Percentiles rank a stretch among this genome's conserved stretches.
phyloP scores from a whole-genome alignment of 768 basidiomycete genomes.

The Leccinum pellstonianum region DNA sequence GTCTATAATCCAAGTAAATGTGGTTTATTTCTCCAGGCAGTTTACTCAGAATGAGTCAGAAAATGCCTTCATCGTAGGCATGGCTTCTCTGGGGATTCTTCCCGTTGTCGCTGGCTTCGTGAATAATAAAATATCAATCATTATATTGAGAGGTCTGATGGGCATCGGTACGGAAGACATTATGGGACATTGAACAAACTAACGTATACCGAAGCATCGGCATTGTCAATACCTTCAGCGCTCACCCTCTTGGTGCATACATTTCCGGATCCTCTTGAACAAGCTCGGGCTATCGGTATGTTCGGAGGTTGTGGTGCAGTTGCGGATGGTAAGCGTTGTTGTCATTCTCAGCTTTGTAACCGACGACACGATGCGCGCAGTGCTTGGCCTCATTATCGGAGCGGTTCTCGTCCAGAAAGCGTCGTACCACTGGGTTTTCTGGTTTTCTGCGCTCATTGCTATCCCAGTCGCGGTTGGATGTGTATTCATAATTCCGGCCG shows the following conservation, averaged over 20 bases:
- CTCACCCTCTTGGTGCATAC: conserved; percentile 49
- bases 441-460: conserved; percentile 42
- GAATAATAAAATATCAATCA: conserved; percentile 43
- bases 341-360: background rate
- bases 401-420: conserved; percentile 41
- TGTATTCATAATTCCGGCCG: conserved; percentile 36
- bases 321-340: conserved; percentile 38
- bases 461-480: conserved; percentile 32
- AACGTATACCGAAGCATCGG: conserved; percentile 36
- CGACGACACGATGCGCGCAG: conserved; percentile 18
- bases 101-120: conserved; percentile 49
- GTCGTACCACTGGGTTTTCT: conserved; percentile 54
- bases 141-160: conserved; percentile 51
- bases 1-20: conserved; percentile 33
- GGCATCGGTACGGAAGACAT: conserved; percentile 40
- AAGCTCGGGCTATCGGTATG: conserved; percentile 47
- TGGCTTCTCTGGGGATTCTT: conserved; percentile 41
- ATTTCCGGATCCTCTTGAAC: conserved; percentile 46
- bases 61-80: conserved; percentile 42
- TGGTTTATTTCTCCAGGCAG: conserved; percentile 17
- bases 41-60: conserved; percentile 38
- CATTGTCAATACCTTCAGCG: conserved; percentile 52
- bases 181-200: background rate
- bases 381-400: conserved; percentile 44
- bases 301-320: conserved; percentile 47